A percentile compares a stretch with the other conserved stretches of the same genome.
Evolutionary conservation across 2,329 filamentous ascomycete species (phyloP).

Genomic region (Hymenoscyphus scutula): DNA sequence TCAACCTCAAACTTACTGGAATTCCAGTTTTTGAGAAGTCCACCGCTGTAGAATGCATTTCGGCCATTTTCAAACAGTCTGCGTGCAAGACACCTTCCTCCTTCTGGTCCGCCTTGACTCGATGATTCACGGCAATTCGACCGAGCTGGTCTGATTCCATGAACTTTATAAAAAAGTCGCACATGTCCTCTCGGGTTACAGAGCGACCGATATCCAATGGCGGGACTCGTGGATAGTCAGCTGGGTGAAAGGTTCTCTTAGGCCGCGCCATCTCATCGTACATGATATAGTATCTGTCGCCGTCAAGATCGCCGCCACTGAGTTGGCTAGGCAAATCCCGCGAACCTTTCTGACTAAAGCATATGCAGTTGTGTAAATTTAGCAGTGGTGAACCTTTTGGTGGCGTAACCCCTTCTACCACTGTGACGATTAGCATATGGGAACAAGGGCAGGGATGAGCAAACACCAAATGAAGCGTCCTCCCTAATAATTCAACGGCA

Average conservation of each 20-base stretch:
- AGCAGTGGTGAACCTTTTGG: constrained; percentile 57
- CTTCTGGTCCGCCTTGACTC: constrained; percentile 60
- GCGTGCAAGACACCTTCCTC: constrained; percentile 48
- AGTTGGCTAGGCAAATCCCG: constrained; percentile 77
- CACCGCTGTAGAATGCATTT: constrained; percentile 67
- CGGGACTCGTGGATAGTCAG: constrained; percentile 63
- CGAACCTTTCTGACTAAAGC: constrained; percentile 68
- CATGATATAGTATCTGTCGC: constrained; percentile 78
- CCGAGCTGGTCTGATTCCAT: constrained; percentile 67
- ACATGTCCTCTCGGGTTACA: constrained; percentile 66
- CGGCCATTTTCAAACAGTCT: constrained; percentile 47
- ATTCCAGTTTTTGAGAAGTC: constrained; percentile 77
- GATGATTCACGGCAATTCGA: constrained; percentile 62
- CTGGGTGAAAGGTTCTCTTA: constrained; percentile 49
- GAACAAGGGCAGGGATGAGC: too few species aligned
- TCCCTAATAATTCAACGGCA: too few species aligned
- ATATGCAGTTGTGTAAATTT: constrained; percentile 68
- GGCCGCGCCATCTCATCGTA: constrained; percentile 60
- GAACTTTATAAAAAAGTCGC: constrained; percentile 76
- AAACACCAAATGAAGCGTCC: too few species aligned
- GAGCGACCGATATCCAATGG: constrained; percentile 58
- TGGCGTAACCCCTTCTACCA: constrained; percentile 61
- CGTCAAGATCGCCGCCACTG: constrained; percentile 80
- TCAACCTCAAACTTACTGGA: constrained; percentile 40
- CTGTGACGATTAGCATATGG: constrained; percentile 50